phyloP scores from a whole-genome alignment of 2,329 filamentous ascomycete species.

The Aspergillus ochraceoroseus region DNA sequence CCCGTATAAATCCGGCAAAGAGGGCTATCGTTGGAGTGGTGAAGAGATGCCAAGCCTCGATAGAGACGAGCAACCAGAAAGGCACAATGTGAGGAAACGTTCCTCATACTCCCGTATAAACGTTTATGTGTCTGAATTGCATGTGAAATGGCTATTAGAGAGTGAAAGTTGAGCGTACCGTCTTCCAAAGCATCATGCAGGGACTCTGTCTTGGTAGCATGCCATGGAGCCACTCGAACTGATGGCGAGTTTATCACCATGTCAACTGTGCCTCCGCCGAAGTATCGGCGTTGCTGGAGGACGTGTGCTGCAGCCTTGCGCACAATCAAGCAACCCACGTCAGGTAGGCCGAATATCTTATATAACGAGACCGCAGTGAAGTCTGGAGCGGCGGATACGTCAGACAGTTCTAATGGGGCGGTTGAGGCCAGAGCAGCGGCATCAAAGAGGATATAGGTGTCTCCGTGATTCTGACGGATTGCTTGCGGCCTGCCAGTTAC shows the following conservation, averaged over 20 bases:
- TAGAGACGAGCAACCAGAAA: conserved; percentile 5
- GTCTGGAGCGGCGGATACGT: conserved; percentile 11
- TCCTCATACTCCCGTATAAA: conserved; percentile 7
- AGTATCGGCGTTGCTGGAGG: conserved; percentile 15
- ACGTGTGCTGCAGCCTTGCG: conserved; percentile 6
- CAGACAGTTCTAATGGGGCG: conserved; percentile 10
- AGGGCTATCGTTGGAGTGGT: conserved; percentile 10
- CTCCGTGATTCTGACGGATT: conserved; percentile 5
- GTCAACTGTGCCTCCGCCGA: conserved; percentile 18
- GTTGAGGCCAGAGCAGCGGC: conserved; percentile 17
- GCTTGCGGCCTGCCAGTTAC: conserved; percentile 1
- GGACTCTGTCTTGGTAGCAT: conserved; percentile 9
- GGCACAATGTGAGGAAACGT: conserved; percentile 12
- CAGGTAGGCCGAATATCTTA: conserved; percentile 18
- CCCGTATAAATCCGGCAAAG: conserved; percentile 14
- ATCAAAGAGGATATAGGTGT: conserved; percentile 12
- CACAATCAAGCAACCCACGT: conserved; percentile 17
- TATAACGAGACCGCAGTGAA: conserved; percentile 18
- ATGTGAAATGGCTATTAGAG: conserved; percentile 12
- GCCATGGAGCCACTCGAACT: conserved; percentile 4
- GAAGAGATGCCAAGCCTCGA: conserved; percentile 4
- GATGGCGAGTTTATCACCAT: conserved; percentile 14
- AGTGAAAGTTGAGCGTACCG: conserved; percentile 16
- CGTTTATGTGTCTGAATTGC: conserved; percentile 12
- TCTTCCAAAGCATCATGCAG: conserved; percentile 15